A percentile compares a stretch with the other conserved stretches of the same genome.
Conservation (phyloP, 768 basidiomycete species). For the Flagelloscypha sp. region DNA sequence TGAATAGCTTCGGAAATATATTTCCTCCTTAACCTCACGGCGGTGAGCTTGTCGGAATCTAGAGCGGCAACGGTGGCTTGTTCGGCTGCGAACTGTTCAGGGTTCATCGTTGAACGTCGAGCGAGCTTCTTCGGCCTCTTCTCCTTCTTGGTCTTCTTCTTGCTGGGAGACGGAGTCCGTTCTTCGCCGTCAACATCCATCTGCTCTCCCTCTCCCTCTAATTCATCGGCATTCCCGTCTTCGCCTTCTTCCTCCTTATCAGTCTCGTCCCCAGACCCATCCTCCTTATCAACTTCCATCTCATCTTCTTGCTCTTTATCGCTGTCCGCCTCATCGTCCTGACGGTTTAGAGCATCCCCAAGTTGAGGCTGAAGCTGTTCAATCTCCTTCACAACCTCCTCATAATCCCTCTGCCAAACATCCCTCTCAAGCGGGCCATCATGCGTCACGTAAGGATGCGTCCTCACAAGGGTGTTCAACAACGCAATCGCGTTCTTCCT, state of each 20-base stretch:
- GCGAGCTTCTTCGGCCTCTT: slow-evolving; percentile 39
- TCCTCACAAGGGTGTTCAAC: slow-evolving; percentile 64
- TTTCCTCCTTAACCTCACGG: slow-evolving; percentile 68
- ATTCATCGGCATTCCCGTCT: slow-evolving; percentile 18
- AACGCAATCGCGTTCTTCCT: slow-evolving; percentile 76
- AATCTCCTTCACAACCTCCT: slow-evolving; percentile 52
- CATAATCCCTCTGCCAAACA: slow-evolving; percentile 70
- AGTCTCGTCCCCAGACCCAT: slow-evolving; percentile 17
- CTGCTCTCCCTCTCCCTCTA: slow-evolving; percentile 33
- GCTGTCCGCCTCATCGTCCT: slow-evolving; percentile 26
- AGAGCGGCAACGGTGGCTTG: slow-evolving; percentile 64
- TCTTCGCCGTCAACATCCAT: slow-evolving; percentile 53
- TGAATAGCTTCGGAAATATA: slow-evolving; percentile 79
- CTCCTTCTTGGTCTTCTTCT: slow-evolving; percentile 21
- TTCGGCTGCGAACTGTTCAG: slow-evolving; percentile 62
- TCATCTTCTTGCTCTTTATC: slow-evolving; percentile 26
- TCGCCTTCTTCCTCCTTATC: slow-evolving; percentile 21
- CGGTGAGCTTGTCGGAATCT: slow-evolving; percentile 55
- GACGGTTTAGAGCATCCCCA: slow-evolving; percentile 50
- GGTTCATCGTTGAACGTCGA: slow-evolving; percentile 65
- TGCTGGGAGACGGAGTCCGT: too few species aligned
- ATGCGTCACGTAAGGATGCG: slow-evolving; percentile 84
- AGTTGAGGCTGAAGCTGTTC: slow-evolving; percentile 59
- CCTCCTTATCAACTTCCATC: slow-evolving; percentile 20
- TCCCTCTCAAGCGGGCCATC: slow-evolving; percentile 70